phyloP scores from a whole-genome alignment of 108 stramenopile species.

The Hondaea fermentalgiana region DNA sequence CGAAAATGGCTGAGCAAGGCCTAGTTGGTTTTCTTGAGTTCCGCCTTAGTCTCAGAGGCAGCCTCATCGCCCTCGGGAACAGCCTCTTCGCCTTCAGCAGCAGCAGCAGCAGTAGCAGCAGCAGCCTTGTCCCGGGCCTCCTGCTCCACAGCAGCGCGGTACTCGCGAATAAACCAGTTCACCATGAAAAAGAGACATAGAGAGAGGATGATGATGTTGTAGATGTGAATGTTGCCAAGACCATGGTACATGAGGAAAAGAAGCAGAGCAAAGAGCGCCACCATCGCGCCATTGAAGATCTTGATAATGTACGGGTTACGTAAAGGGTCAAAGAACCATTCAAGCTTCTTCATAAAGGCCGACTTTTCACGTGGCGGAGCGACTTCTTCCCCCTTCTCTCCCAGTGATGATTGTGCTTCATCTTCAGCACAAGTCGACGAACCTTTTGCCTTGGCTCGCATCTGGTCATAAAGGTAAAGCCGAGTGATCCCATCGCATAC shows the following conservation, averaged over 20 bases:
- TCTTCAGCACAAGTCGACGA: background rate
- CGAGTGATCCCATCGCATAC: background rate
- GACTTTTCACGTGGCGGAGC: background rate
- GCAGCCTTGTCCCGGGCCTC: background rate
- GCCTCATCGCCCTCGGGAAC: no score
- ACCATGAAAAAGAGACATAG: background rate
- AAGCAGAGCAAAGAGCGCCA: background rate
- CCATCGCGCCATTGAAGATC: background rate
- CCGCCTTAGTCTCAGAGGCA: no score
- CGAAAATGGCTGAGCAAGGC: no score
- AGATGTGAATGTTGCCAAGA: constrained; percentile 14
- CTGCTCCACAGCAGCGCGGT: background rate
- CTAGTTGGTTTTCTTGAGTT: no score
- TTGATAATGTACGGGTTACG: background rate
- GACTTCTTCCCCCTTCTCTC: background rate
- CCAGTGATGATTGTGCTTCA: background rate
- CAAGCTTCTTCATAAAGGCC: background rate
- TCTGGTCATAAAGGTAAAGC: background rate
- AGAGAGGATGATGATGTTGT: background rate
- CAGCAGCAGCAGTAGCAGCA: no score
- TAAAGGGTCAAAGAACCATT: constrained; percentile 1
- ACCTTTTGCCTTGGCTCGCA: background rate
- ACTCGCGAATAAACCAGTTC: constrained; percentile 7
- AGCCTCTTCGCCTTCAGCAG: no score
- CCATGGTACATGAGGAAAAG: background rate